These are phyloP conservation scores for Fusarium euwallaceae DNA, from an alignment of 2,329 filamentous ascomycete genomes.

Conservation along the genomic window DNA sequence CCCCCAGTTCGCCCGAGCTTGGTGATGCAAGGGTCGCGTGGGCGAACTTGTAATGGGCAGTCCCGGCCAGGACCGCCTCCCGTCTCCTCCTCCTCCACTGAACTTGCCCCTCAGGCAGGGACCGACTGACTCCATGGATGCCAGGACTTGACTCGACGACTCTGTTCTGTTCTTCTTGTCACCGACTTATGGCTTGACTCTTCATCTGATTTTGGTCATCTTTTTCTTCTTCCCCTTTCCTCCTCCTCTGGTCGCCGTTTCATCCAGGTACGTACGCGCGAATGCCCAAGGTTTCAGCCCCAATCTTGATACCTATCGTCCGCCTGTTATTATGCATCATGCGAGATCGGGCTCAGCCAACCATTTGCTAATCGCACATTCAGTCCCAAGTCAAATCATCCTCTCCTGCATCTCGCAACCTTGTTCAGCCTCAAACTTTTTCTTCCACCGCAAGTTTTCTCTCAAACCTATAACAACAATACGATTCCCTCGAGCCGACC, in stretches of 20 bases:
- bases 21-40: slow-evolving; percentile 40
- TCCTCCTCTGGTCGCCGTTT: background rate
- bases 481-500: slow-evolving; percentile 1
- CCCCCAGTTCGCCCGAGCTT: background rate
- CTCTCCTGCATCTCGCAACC: slow-evolving; percentile 29
- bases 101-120: slow-evolving; percentile 28
- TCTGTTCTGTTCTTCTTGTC: background rate
- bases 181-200: background rate
- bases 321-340: slow-evolving; percentile 42
- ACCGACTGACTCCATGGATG: slow-evolving; percentile 21
- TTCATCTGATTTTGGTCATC: slow-evolving; percentile 9
- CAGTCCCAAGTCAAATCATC: slow-evolving; percentile 33
- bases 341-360: slow-evolving; percentile 42
- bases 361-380: slow-evolving; percentile 43
- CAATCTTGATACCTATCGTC: slow-evolving; percentile 20
- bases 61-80: background rate
- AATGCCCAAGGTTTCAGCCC: slow-evolving; percentile 8
- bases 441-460: background rate
- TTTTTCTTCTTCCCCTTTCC: background rate
- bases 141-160: slow-evolving; percentile 20
- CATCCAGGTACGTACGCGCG: slow-evolving; percentile 12
- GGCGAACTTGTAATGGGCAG: slow-evolving; percentile 19
- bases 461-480: background rate
- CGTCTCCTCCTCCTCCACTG: slow-evolving; percentile 25
- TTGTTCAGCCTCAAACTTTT: background rate